Evolutionary conservation across 2,329 filamentous ascomycete genomes (phyloP).

Genomic region (Cadophora malorum): DNA sequence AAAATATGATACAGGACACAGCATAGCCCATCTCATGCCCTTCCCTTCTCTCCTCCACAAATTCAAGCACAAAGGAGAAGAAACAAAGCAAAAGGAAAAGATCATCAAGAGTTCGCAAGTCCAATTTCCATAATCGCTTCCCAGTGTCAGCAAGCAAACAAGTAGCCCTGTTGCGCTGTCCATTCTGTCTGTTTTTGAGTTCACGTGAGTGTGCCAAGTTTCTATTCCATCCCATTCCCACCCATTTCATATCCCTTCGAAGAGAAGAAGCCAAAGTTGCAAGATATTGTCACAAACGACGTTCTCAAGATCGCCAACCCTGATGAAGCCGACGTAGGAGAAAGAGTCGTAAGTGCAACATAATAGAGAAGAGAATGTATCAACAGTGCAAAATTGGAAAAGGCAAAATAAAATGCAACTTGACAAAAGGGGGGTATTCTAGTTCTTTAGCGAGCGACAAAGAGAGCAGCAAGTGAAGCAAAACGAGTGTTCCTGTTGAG

Average conservation of each 20-base stretch:
- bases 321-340: not conserved
- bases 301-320: not conserved
- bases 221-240: conserved; percentile 25
- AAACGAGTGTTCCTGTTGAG: conserved; percentile 37
- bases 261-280: conserved; percentile 18
- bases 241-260: conserved; percentile 1
- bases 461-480: conserved; percentile 24
- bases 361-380: conserved; percentile 33
- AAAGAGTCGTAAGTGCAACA: conserved; percentile 1
- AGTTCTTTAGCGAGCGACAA: conserved; percentile 34
- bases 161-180: conserved; percentile 13
- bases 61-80: not conserved
- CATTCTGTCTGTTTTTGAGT: conserved; percentile 20
- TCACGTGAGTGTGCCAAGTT: conserved; percentile 26
- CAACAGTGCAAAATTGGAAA: conserved; percentile 28
- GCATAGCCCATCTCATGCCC: conserved; percentile 7
- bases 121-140: conserved; percentile 9
- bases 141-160: conserved; percentile 13
- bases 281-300: conserved; percentile 6
- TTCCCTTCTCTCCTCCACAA: conserved; percentile 6
- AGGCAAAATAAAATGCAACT: conserved; percentile 17
- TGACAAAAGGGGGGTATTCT: conserved; percentile 35
- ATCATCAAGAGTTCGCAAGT: conserved; percentile 6
- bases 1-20: conserved; percentile 12
- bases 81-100: not conserved